These are phyloP conservation scores for Leptodontidium sp. DNA, from an alignment of 2,329 filamentous ascomycete species.

Conservation along the genomic window DNA sequence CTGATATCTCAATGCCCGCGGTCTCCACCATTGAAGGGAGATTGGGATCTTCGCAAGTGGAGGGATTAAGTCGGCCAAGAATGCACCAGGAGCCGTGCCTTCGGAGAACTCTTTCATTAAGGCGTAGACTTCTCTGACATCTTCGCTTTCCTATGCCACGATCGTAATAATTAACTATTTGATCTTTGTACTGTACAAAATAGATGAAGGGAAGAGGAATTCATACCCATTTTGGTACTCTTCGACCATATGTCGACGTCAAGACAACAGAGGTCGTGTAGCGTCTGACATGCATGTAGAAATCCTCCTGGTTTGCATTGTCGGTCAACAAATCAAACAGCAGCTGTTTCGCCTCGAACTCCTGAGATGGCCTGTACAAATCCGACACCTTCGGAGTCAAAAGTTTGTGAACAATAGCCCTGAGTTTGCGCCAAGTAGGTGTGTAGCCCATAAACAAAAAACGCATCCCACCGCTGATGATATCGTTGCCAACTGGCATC, in stretches of 20 bases:
- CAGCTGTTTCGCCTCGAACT: conserved; percentile 44
- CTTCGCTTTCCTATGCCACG: conserved; percentile 38
- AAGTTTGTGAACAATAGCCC: conserved; percentile 47
- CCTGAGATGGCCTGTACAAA: conserved; percentile 44
- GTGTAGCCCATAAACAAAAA: conserved; percentile 46
- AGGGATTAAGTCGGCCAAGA: conserved; percentile 48
- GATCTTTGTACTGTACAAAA: not conserved
- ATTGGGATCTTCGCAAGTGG: conserved; percentile 45
- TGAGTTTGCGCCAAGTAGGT: conserved; percentile 41
- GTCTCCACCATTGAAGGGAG: conserved; percentile 45
- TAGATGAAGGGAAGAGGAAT: conserved; percentile 4
- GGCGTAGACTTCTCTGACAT: conserved; percentile 31
- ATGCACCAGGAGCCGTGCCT: conserved; percentile 49
- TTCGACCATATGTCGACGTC: conserved; percentile 46
- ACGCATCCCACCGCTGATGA: conserved; percentile 44
- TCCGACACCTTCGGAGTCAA: conserved; percentile 40
- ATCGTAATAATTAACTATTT: no score
- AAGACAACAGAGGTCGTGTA: conserved; percentile 47
- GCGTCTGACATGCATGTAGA: conserved; percentile 41
- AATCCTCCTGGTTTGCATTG: conserved; percentile 37
- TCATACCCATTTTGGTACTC: conserved; percentile 34
- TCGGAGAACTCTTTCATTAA: conserved; percentile 35
- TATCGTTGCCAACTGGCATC: conserved; percentile 37
- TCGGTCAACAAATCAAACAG: conserved; percentile 42
- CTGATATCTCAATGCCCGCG: conserved; percentile 37